Evolutionary conservation across 1,284 basidiomycete species (phyloP).

Genomic region (Agroathelia rolfsii): DNA sequence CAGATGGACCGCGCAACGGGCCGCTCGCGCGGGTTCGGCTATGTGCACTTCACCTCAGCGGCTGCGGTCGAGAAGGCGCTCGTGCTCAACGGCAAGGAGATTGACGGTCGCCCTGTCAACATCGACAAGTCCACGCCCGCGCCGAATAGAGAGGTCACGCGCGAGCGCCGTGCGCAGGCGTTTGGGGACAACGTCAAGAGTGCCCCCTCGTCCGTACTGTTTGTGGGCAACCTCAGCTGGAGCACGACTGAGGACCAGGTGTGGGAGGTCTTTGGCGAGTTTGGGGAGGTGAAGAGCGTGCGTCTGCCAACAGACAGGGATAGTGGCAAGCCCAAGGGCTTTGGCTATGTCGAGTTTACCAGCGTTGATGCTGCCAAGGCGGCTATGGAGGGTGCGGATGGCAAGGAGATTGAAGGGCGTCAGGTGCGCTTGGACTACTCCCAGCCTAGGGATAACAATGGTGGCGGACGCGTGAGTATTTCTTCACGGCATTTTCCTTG

Average conservation of each 20-base stretch:
- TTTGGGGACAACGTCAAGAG: conserved; percentile 70
- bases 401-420: conserved; percentile 79
- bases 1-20: conserved; percentile 87
- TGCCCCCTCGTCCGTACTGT: conserved; percentile 71
- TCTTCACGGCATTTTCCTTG: conserved; percentile 12
- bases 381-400: conserved; percentile 66
- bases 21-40: conserved; percentile 88
- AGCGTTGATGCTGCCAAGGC: conserved; percentile 75
- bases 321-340: conserved; percentile 87
- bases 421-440: conserved; percentile 83
- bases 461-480: conserved; percentile 39
- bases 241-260: conserved; percentile 74
- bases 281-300: conserved; percentile 83
- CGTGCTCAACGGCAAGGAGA: conserved; percentile 70
- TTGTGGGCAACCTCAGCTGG: conserved; percentile 89
- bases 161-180: conserved; percentile 66
- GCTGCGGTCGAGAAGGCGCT: conserved; percentile 75
- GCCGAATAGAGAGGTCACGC: conserved; percentile 42
- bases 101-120: conserved; percentile 86
- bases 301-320: conserved; percentile 92
- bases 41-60: conserved; percentile 83
- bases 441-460: conserved; percentile 65
- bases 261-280: conserved; percentile 89
- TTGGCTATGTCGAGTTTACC: conserved; percentile 93
- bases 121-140: conserved; percentile 73